phyloP scores from a whole-genome alignment of 148 eudicot genomes.

The Chenopodium formosanum region DNA sequence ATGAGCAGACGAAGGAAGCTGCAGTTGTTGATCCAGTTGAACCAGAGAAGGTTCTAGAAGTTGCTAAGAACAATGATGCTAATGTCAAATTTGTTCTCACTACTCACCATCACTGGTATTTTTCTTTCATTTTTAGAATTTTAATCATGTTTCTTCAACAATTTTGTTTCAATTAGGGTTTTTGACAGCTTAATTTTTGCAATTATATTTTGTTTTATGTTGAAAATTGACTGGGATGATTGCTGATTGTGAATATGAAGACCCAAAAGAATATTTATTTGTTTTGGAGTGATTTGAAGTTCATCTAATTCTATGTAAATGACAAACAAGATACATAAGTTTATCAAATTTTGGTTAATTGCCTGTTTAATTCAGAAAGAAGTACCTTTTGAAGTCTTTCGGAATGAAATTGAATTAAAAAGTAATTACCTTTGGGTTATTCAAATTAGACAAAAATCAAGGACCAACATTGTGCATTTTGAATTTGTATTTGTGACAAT shows the following conservation, averaged over 20 bases:
- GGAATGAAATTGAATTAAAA: not conserved
- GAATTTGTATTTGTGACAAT: not conserved
- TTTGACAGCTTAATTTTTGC: not conserved
- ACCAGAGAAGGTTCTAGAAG: constrained; percentile 77
- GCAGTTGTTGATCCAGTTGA: constrained; percentile 94
- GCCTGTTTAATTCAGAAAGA: not conserved
- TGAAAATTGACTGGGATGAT: not conserved
- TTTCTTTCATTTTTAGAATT: not conserved
- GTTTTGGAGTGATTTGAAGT: not conserved
- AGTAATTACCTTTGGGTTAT: not conserved
- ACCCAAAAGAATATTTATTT: not conserved
- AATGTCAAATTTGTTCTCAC: constrained; percentile 70
- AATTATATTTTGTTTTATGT: no score
- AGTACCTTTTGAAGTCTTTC: not conserved
- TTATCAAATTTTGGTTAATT: not conserved
- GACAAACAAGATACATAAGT: not conserved
- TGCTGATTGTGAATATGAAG: not conserved
- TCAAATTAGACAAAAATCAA: not conserved
- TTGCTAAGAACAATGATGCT: constrained; percentile 54
- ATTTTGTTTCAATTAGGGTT: not conserved
- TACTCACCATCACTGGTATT: constrained; percentile 91
- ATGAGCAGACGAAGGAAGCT: constrained; percentile 68
- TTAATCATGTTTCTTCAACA: not conserved
- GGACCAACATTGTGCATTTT: not conserved
- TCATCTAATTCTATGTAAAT: not conserved